phyloP scores from a whole-genome alignment of 2,329 filamentous ascomycete species.

The Aspergillus sp. region DNA sequence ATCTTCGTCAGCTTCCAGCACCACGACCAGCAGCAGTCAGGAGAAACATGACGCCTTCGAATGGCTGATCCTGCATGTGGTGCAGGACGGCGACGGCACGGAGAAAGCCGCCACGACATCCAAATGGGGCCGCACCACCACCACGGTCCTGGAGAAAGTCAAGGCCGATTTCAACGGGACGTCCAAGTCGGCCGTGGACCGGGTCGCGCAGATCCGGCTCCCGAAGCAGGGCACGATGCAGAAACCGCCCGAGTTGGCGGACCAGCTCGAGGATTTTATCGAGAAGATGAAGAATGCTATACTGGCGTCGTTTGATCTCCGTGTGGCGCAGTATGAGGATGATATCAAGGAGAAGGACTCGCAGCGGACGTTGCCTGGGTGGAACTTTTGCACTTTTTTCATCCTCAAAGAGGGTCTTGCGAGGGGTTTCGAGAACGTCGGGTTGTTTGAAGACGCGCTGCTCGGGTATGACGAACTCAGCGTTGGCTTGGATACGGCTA shows the following conservation, averaged over 20 bases:
- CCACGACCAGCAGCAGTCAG: conserved; percentile 61
- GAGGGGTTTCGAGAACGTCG: conserved; percentile 91
- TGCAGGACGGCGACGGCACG: conserved; percentile 69
- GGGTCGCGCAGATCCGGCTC: conserved; percentile 81
- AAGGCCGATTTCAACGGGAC: conserved; percentile 83
- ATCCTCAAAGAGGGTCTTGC: conserved; percentile 94
- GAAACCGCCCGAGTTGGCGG: conserved; percentile 77
- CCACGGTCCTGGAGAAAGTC: conserved; percentile 84
- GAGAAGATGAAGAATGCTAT: conserved; percentile 85
- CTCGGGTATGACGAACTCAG: conserved; percentile 93
- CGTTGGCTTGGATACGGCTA: conserved; percentile 77
- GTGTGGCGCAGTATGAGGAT: conserved; percentile 92
- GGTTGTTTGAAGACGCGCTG: conserved; percentile 89
- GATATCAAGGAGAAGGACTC: conserved; percentile 93
- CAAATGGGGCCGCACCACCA: conserved; percentile 75
- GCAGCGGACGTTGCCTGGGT: conserved; percentile 82
- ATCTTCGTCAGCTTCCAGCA: conserved; percentile 50
- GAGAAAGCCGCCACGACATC: conserved; percentile 66
- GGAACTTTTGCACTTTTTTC: conserved; percentile 99
- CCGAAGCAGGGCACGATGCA: conserved; percentile 46
- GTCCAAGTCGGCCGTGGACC: conserved; percentile 70
- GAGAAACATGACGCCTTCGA: conserved; percentile 97
- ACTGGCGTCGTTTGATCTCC: conserved; percentile 80
- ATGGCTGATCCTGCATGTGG: conserved; percentile 91
- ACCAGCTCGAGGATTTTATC: conserved; percentile 80